A percentile compares a stretch with the other conserved stretches of the same genome.
Conservation (phyloP, 345 rosid species). For the Odontarrhena argentea region DNA sequence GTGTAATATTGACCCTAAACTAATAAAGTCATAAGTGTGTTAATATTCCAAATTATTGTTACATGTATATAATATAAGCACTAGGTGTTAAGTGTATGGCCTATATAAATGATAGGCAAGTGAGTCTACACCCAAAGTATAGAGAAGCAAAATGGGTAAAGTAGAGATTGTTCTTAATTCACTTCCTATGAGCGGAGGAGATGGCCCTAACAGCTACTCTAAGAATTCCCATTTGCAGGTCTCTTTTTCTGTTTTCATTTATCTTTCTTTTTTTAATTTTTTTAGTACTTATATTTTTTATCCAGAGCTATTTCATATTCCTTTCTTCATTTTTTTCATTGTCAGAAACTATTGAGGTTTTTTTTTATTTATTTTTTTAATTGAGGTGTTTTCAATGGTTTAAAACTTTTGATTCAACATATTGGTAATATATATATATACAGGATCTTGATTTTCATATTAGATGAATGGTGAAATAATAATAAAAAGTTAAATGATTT, state of each 20-base stretch:
- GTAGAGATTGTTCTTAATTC: conserved; percentile 39
- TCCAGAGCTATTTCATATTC: neutral
- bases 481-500: too few species aligned
- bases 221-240: conserved; percentile 62
- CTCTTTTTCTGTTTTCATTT: neutral
- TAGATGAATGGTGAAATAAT: neutral
- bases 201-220: conserved; percentile 57
- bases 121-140: conserved; percentile 21
- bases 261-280: neutral
- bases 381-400: neutral
- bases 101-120: conserved; percentile 32
- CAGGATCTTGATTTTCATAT: neutral
- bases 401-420: neutral
- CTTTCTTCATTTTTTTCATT: neutral
- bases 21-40: neutral
- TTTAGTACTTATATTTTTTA: neutral
- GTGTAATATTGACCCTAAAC: conserved; percentile 18
- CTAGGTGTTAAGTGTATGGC: conserved; percentile 18
- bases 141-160: conserved; percentile 27
- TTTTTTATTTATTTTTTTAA: too few species aligned
- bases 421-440: neutral
- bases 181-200: conserved; percentile 55
- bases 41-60: conserved; percentile 20
- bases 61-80: conserved; percentile 23
- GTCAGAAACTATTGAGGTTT: neutral